Conservation (phyloP, 805 yeast genomes). For the Wickerhamomyces kurtzmanii region DNA sequence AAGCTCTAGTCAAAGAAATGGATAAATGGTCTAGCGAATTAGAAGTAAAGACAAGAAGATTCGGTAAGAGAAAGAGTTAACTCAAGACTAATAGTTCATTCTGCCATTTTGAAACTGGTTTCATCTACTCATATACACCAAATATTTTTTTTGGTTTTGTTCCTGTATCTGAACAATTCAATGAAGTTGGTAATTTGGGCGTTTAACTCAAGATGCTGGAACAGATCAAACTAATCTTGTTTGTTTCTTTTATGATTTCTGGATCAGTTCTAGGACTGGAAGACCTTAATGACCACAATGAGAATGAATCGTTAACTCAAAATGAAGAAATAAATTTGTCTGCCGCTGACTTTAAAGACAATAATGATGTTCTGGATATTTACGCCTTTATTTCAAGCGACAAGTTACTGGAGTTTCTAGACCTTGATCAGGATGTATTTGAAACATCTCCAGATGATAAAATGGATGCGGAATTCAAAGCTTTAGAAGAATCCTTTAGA, state of each 20-base stretch:
- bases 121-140: too few relatives aligned
- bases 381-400: background rate
- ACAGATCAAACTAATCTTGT: conserved; percentile 7
- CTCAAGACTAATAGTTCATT: background rate
- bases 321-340: conserved; percentile 3
- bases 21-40: conserved; percentile 54
- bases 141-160: background rate
- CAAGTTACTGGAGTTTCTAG: background rate
- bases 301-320: too few relatives aligned
- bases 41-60: conserved; percentile 28
- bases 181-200: conserved; percentile 1
- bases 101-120: background rate
- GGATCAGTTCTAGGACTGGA: conserved; percentile 6
- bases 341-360: background rate
- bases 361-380: background rate
- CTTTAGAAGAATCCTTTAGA: background rate
- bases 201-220: conserved; percentile 6
- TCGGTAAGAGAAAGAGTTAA: conserved; percentile 5
- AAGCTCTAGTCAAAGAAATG: conserved; percentile 40
- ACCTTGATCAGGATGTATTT: background rate
- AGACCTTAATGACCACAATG: conserved; percentile 6
- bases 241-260: conserved; percentile 3
- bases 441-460: background rate
- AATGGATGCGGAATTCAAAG: background rate
- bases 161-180: background rate